Evolutionary conservation across 129 eudicot species (phyloP).

Genomic region (Sambucus nigra): DNA sequence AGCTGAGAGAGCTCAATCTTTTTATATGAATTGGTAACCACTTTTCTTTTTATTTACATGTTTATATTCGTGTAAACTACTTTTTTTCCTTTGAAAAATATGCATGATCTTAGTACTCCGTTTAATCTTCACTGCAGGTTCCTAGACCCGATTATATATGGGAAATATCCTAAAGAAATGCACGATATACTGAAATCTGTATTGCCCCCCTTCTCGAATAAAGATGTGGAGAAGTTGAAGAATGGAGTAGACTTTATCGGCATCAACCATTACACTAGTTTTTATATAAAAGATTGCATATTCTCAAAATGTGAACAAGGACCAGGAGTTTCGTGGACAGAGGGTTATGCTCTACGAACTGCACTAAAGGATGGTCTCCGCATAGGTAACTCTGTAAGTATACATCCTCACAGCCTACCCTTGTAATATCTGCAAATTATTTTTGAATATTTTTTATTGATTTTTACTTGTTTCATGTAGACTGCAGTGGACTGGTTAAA

Average conservation of each 20-base stretch:
- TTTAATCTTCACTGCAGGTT: slow-evolving; percentile 36
- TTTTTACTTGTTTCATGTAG: no score
- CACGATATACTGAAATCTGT: slow-evolving; percentile 34
- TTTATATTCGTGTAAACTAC: background rate
- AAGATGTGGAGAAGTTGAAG: slow-evolving; percentile 23
- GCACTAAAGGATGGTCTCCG: slow-evolving; percentile 32
- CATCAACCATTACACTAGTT: slow-evolving; percentile 66
- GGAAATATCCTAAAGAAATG: slow-evolving; percentile 68
- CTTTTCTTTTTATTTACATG: background rate
- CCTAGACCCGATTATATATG: slow-evolving; percentile 58
- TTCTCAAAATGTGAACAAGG: slow-evolving; percentile 35
- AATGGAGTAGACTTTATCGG: slow-evolving; percentile 59
- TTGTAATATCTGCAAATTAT: background rate
- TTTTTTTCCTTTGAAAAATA: background rate
- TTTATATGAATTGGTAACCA: slow-evolving; percentile 54
- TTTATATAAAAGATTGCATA: slow-evolving; percentile 66
- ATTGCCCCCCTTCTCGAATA: slow-evolving; percentile 36
- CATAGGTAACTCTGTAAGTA: slow-evolving; percentile 61
- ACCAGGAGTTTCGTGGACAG: slow-evolving; percentile 44
- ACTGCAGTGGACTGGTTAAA: slow-evolving; percentile 58
- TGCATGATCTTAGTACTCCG: background rate
- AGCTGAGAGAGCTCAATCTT: slow-evolving; percentile 63
- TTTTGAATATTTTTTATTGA: background rate
- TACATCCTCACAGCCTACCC: background rate
- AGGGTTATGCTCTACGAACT: slow-evolving; percentile 45